phyloP scores from a whole-genome alignment of 2,329 filamentous ascomycete species.

The Passalora sequoiae region DNA sequence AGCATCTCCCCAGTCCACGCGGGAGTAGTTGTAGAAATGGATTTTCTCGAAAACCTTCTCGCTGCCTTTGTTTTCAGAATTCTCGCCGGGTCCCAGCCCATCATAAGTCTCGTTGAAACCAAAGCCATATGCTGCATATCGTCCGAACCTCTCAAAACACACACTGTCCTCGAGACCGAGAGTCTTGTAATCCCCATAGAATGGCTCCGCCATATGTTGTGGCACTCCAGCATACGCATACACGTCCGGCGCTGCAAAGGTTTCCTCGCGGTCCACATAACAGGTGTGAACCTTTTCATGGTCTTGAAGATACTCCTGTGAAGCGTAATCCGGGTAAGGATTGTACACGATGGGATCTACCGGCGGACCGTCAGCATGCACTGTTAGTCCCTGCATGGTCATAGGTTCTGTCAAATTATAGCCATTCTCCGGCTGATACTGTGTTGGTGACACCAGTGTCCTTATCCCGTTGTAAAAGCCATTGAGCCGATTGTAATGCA shows the following conservation, averaged over 20 bases:
- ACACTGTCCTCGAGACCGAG: conserved; percentile 45
- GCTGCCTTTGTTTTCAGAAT: conserved; percentile 40
- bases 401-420: conserved; percentile 38
- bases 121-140: conserved; percentile 48
- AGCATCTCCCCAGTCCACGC: conserved; percentile 46
- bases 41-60: conserved; percentile 46
- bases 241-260: conserved; percentile 54
- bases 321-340: conserved; percentile 43
- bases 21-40: conserved; percentile 44
- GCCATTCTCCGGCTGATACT: conserved; percentile 44
- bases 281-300: conserved; percentile 55
- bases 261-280: conserved; percentile 58
- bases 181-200: conserved; percentile 46
- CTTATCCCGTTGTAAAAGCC: conserved; percentile 48
- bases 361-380: conserved; percentile 23
- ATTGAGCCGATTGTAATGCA: conserved; percentile 41
- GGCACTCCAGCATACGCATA: conserved; percentile 58
- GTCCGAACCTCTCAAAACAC: conserved; percentile 49
- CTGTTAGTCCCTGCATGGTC: conserved; percentile 24
- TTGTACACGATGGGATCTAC: conserved; percentile 39
- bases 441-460: conserved; percentile 40
- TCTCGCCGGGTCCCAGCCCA: conserved; percentile 43
- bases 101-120: conserved; percentile 43
- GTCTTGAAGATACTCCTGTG: conserved; percentile 42
- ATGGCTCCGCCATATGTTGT: conserved; percentile 45